Evolutionary conservation across 2,329 filamentous ascomycete genomes (phyloP).

Genomic region (Amauroascus verrucosus): DNA sequence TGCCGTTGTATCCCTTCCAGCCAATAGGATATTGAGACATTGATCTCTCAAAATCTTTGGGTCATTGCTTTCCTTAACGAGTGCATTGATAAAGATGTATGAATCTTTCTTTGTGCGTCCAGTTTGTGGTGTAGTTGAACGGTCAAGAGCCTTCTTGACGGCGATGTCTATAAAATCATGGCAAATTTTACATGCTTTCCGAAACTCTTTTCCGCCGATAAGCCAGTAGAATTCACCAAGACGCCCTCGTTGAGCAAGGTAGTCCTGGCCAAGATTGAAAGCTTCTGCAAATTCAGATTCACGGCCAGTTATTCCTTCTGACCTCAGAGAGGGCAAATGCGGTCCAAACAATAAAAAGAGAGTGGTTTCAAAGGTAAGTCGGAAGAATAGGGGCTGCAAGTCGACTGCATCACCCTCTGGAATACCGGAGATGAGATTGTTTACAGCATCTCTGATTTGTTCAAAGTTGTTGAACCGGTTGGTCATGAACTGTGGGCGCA

Average conservation of each 20-base stretch:
- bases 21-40: slow-evolving; percentile 52
- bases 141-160: slow-evolving; percentile 23
- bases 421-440: slow-evolving; percentile 47
- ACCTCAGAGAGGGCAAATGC: slow-evolving; percentile 46
- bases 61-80: slow-evolving; percentile 58
- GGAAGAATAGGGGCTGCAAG: slow-evolving; percentile 53
- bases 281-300: slow-evolving; percentile 18
- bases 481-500: slow-evolving; percentile 43
- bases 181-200: slow-evolving; percentile 21
- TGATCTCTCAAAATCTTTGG: slow-evolving; percentile 58
- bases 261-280: slow-evolving; percentile 21
- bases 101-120: slow-evolving; percentile 24
- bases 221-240: slow-evolving; percentile 27
- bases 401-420: slow-evolving; percentile 45
- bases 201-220: slow-evolving; percentile 23
- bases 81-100: slow-evolving; percentile 57
- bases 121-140: slow-evolving; percentile 35
- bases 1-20: slow-evolving; percentile 47
- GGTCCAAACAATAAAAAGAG: slow-evolving; percentile 62
- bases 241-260: slow-evolving; percentile 21
- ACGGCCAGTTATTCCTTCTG: slow-evolving; percentile 5
- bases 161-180: slow-evolving; percentile 19
- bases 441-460: slow-evolving; percentile 51
- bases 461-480: slow-evolving; percentile 44
- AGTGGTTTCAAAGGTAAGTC: slow-evolving; percentile 64